These are phyloP conservation scores for Sarcocystis neurona DNA, from an alignment of 169 alveolate genomes.

Conservation along the genomic window DNA sequence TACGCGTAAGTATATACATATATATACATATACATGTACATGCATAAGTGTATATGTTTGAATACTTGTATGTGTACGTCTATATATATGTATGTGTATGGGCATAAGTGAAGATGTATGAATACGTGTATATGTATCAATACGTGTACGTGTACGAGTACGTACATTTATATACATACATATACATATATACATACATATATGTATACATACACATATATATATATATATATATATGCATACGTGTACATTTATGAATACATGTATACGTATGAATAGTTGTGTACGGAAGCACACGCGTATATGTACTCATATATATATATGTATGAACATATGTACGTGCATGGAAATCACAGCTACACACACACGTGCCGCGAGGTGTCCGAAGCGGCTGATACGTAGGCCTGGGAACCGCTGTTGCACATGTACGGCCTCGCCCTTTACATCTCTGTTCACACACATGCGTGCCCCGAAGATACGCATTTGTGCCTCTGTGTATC, in stretches of 20 bases:
- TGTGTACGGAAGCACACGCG: neutral
- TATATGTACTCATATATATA: neutral
- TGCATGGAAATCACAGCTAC: neutral
- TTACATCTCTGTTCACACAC: neutral
- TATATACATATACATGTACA: neutral
- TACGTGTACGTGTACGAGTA: neutral
- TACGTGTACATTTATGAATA: neutral
- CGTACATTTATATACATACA: neutral
- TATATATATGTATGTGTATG: neutral
- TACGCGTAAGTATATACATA: neutral
- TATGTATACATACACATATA: neutral
- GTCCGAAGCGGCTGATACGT: neutral
- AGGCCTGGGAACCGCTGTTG: neutral
- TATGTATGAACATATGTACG: neutral
- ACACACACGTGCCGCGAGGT: neutral
- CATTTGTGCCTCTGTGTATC: no score
- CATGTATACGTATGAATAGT: neutral
- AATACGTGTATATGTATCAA: neutral
- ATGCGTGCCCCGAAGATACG: neutral
- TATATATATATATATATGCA: no score
- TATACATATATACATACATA: slow-evolving; percentile 9
- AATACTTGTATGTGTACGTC: no score
- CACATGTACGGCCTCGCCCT: neutral
- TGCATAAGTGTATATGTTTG: neutral
- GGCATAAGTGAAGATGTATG: neutral